Base-by-base conservation (phyloP, 2,329 filamentous ascomycete species). In the Epichloe gansuensis region DNA sequence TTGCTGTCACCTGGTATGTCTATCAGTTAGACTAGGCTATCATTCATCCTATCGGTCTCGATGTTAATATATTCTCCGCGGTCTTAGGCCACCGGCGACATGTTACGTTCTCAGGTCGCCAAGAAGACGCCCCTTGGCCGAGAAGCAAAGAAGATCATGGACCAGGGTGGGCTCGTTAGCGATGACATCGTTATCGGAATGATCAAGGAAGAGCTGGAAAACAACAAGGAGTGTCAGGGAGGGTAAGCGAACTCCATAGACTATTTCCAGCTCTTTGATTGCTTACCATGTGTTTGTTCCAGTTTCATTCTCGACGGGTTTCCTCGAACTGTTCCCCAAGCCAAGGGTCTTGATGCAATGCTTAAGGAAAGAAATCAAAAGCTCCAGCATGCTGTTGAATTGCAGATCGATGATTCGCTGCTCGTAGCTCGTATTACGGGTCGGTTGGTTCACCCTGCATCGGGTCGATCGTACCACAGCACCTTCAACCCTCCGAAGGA, bases 111-210 rank as follows among this genome's bases (percentile, higher is more conserved):
- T 61, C 93, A 98, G 73, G 93, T 98, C 67, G 87, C 91, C 60
- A 94, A 95, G 76, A 96, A 97, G 83, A 98, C 93, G 54, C 74
- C 87, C 55, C 83, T 98, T 59, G 93, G 93, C 62, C 82, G 87
- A 67, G 90, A 96, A 77, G 93, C 93, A 60, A 98, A 98, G 85
- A 97, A 97, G 83, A 98, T 98, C 72, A 98, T 98, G 93, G 93
- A 98, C 68, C 86, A 91, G 69, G 93, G 93, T 63, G 91, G 91
- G 62, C 83, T 98, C 55, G 93, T 98, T 69, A 95, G 90, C 71
- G 93, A 98, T 72, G 91, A 97, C 69, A 98, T 98, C 68, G 91
- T 98, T 81, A 88, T 98, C 71, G 90, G 91, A 73, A 98, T 98
- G 93, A 98, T 98, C 77, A 91, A 93, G 82, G 87, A 85, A 69